Conservation (phyloP, 441 rosid genomes). For the Gossypium aridum region DNA sequence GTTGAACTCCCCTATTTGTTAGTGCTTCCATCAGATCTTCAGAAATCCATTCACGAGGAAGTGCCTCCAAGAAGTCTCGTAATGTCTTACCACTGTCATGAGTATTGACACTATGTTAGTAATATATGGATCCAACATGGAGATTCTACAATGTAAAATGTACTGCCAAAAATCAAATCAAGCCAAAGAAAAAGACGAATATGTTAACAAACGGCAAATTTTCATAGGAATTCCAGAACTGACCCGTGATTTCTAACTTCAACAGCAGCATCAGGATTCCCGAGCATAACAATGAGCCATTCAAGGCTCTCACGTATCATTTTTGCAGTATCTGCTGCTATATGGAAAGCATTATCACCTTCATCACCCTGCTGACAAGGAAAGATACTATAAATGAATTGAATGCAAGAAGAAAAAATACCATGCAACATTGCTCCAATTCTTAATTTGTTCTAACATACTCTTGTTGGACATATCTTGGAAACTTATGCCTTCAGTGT, state of each 20-base stretch:
- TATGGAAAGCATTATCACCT: slow-evolving; percentile 97
- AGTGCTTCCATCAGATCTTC: slow-evolving; percentile 98
- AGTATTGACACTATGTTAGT: too few species aligned
- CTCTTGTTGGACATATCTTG: background rate
- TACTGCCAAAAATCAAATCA: background rate
- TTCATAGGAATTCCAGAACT: too few species aligned
- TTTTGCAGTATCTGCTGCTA: slow-evolving; percentile 97
- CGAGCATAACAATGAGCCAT: slow-evolving; percentile 93
- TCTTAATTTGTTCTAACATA: background rate
- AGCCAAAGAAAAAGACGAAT: background rate
- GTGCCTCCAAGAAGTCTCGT: slow-evolving; percentile 91
- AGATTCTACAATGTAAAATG: background rate
- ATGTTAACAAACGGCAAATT: too few species aligned
- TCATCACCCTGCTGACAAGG: slow-evolving; percentile 75
- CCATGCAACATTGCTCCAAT: background rate
- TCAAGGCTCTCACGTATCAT: slow-evolving; percentile 98
- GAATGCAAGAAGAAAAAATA: slow-evolving; percentile 15
- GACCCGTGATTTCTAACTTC: slow-evolving; percentile 93
- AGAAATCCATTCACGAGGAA: slow-evolving; percentile 98
- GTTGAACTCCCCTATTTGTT: slow-evolving; percentile 63
- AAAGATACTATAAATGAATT: slow-evolving; percentile 19
- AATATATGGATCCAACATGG: background rate
- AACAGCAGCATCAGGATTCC: slow-evolving; percentile 76
- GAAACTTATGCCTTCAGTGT: background rate
- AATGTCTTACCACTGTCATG: slow-evolving; percentile 95